Evolutionary conservation across 352 stramenopile genomes (phyloP).

Genomic region (Globisporangium parvum): DNA sequence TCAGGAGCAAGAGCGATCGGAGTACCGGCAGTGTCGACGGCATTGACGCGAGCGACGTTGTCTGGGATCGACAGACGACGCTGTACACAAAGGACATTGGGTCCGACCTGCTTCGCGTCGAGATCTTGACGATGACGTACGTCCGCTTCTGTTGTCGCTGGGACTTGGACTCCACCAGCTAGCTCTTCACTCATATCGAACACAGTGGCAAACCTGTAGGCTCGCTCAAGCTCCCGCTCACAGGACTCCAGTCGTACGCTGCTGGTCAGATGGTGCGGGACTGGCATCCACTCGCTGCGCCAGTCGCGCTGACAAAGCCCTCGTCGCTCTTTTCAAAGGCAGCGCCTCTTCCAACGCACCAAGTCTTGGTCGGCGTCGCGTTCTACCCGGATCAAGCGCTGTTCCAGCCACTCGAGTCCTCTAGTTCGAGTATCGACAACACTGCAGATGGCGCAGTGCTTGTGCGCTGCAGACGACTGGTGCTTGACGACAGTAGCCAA

Average conservation of each 20-base stretch:
- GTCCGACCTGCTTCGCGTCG: conserved; percentile 26
- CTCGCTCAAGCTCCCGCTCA: conserved; percentile 30
- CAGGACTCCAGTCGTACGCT: conserved; percentile 9
- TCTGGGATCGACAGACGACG: conserved; percentile 34
- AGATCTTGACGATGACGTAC: conserved; percentile 30
- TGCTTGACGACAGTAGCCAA: conserved; percentile 1
- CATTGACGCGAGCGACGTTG: conserved; percentile 9
- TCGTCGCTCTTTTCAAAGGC: conserved; percentile 9
- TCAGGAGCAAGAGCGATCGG: conserved; percentile 20
- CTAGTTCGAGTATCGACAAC: background rate
- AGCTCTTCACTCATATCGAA: background rate
- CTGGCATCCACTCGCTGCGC: conserved; percentile 16
- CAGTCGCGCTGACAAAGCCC: background rate
- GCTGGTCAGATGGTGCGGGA: conserved; percentile 13
- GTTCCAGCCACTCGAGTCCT: conserved; percentile 4
- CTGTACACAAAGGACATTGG: conserved; percentile 32
- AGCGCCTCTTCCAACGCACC: background rate
- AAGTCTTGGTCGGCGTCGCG: conserved; percentile 9
- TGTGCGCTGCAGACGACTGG: conserved; percentile 4
- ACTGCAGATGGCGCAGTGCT: background rate
- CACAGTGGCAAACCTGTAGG: conserved; percentile 27
- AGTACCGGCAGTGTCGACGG: conserved; percentile 3
- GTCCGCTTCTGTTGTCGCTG: conserved; percentile 1
- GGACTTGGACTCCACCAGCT: background rate
- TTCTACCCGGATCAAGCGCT: conserved; percentile 27